These are phyloP conservation scores for Omphalea diandra DNA, from an alignment of 441 rosid genomes.

Conservation along the genomic window DNA sequence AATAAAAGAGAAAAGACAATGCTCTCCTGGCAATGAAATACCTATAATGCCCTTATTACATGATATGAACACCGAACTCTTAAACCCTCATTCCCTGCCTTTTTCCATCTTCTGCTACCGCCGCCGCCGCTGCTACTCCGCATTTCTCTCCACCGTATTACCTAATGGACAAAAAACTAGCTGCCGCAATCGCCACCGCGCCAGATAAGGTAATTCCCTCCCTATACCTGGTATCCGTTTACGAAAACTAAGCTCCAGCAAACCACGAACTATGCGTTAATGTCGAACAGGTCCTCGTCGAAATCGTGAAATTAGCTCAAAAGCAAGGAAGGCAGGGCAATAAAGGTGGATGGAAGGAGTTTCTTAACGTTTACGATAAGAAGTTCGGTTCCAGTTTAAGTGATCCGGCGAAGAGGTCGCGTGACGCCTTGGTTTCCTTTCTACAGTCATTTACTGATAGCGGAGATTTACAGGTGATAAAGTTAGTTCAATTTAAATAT, in stretches of 20 bases:
- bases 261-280: background rate
- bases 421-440: slow-evolving; percentile 57
- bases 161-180: slow-evolving; percentile 56
- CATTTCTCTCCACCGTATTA: background rate
- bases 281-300: slow-evolving; percentile 57
- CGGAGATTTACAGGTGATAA: slow-evolving; percentile 50
- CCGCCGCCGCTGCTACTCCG: background rate
- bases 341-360: slow-evolving; percentile 78
- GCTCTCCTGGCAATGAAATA: too few relatives aligned
- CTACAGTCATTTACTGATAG: slow-evolving; percentile 52
- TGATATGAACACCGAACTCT: background rate
- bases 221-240: background rate
- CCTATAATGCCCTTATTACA: background rate
- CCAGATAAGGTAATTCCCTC: slow-evolving; percentile 38
- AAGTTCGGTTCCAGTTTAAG: slow-evolving; percentile 61
- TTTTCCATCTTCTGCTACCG: background rate
- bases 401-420: slow-evolving; percentile 71
- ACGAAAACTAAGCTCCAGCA: background rate
- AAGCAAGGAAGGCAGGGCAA: slow-evolving; percentile 53
- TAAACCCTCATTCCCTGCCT: slow-evolving; percentile 10
- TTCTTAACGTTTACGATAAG: slow-evolving; percentile 51
- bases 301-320: slow-evolving; percentile 71
- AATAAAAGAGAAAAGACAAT: too few relatives aligned
- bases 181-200: slow-evolving; percentile 39
- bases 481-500: too few relatives aligned